These are phyloP conservation scores for Kazachstania martiniae DNA, from an alignment of 805 yeast genomes.

Conservation along the genomic window DNA sequence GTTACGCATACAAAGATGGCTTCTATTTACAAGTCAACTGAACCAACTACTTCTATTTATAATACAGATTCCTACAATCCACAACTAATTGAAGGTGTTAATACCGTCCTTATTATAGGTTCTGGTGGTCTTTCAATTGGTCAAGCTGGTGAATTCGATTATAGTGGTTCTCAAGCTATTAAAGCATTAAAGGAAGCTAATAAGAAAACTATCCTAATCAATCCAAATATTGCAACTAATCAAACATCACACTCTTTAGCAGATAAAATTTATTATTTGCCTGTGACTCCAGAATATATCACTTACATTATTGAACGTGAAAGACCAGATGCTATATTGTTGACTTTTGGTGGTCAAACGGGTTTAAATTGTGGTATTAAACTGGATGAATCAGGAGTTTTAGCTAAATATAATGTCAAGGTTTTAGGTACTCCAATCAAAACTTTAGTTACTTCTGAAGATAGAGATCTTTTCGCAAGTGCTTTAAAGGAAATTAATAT, in stretches of 20 bases:
- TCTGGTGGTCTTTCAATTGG: constrained; percentile 98
- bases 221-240: constrained; percentile 94
- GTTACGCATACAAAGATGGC: constrained; percentile 6
- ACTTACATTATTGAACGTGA: constrained; percentile 92
- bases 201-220: constrained; percentile 74
- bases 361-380: constrained; percentile 93
- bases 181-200: constrained; percentile 89
- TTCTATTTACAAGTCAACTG: constrained; percentile 21
- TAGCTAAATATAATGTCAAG: constrained; percentile 81
- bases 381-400: constrained; percentile 88
- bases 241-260: constrained; percentile 93
- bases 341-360: constrained; percentile 98
- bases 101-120: constrained; percentile 73
- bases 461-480: constrained; percentile 89
- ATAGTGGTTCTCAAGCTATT: constrained; percentile 97
- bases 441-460: constrained; percentile 94
- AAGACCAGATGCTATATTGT: constrained; percentile 88
- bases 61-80: constrained; percentile 22
- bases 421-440: constrained; percentile 96
- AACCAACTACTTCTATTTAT: constrained; percentile 25
- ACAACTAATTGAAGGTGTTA: constrained; percentile 24
- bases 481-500: constrained; percentile 91
- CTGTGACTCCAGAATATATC: constrained; percentile 94
- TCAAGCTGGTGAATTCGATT: constrained; percentile 99
- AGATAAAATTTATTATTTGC: constrained; percentile 89